Percentiles rank a stretch among this genome's conserved stretches.
Conservation (phyloP, 192 early-diverging fungal genomes). For the Mortierella hygrophila region DNA sequence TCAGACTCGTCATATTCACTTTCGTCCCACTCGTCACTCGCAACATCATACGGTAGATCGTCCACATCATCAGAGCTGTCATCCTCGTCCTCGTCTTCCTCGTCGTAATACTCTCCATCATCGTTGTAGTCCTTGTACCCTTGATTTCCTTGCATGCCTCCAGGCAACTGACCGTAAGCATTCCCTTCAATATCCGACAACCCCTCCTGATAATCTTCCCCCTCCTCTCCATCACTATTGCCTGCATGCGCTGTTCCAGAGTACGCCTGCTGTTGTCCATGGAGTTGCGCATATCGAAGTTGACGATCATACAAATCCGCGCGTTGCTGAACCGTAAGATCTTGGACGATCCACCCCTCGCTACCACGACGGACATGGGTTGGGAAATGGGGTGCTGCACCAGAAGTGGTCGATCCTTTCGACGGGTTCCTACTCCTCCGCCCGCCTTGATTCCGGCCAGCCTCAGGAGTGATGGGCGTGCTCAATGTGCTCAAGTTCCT, state of each 20-base stretch:
- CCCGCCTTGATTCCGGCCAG: neutral
- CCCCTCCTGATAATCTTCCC: constrained; percentile 43
- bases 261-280: constrained; percentile 28
- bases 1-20: constrained; percentile 31
- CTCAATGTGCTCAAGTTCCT: constrained; percentile 29
- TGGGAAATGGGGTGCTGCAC: constrained; percentile 16
- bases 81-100: constrained; percentile 14
- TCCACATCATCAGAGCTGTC: constrained; percentile 20
- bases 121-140: constrained; percentile 11
- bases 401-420: neutral
- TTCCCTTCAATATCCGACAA: constrained; percentile 44
- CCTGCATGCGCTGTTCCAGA: constrained; percentile 1
- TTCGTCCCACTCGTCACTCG: constrained; percentile 50
- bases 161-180: constrained; percentile 26
- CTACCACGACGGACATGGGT: constrained; percentile 55
- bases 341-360: constrained; percentile 56
- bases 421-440: neutral
- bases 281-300: constrained; percentile 50
- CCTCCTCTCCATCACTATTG: constrained; percentile 18
- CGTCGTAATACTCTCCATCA: neutral
- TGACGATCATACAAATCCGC: constrained; percentile 59
- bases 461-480: constrained; percentile 3
- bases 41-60: constrained; percentile 44
- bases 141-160: constrained; percentile 40
- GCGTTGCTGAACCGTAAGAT: constrained; percentile 54